Conservation (phyloP, 2,329 filamentous ascomycete genomes). For the Aureobasidium sp. region DNA sequence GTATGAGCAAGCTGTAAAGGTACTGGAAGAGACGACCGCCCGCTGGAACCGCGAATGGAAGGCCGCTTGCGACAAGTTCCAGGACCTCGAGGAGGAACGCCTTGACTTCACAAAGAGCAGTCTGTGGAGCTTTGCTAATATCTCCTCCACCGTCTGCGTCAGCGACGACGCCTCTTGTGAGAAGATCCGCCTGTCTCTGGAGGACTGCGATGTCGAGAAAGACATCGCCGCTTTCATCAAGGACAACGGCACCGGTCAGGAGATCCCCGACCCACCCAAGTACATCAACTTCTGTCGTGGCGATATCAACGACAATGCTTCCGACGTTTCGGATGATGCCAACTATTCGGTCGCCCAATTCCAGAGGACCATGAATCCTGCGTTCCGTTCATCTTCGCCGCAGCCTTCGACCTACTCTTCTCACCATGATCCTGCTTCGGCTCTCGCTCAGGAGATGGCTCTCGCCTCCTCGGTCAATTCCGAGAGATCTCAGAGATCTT, state of each 20-base stretch:
- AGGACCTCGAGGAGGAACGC: conserved; percentile 94
- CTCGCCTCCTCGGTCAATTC: conserved; percentile 18
- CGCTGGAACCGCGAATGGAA: conserved; percentile 99
- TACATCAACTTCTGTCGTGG: conserved; percentile 99
- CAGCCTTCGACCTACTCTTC: conserved; percentile 90
- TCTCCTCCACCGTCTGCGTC: conserved; percentile 93
- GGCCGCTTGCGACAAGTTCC: conserved; percentile 93
- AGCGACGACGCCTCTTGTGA: conserved; percentile 96
- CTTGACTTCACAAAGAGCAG: conserved; percentile 97
- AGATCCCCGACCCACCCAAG: conserved; percentile 93
- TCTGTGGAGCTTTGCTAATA: conserved; percentile 95
- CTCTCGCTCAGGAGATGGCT: conserved; percentile 59
- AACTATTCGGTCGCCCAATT: conserved; percentile 94
- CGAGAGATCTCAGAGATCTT: conserved; percentile 13
- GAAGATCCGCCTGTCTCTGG: conserved; percentile 86
- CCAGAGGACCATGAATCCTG: conserved; percentile 87
- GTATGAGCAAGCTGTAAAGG: conserved; percentile 88
- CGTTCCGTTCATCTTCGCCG: conserved; percentile 90
- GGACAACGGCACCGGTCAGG: conserved; percentile 84
- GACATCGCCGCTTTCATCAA: conserved; percentile 87
- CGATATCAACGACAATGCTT: conserved; percentile 70
- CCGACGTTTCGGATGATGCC: conserved; percentile 78
- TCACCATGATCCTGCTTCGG: conserved; percentile 77
- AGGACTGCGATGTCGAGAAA: conserved; percentile 94
- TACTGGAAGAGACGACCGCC: conserved; percentile 87